Percentiles rank a stretch among this genome's conserved stretches.
phyloP scores from a whole-genome alignment of 1,139 yeast species.

The Pneumocystis wakefieldiae region DNA sequence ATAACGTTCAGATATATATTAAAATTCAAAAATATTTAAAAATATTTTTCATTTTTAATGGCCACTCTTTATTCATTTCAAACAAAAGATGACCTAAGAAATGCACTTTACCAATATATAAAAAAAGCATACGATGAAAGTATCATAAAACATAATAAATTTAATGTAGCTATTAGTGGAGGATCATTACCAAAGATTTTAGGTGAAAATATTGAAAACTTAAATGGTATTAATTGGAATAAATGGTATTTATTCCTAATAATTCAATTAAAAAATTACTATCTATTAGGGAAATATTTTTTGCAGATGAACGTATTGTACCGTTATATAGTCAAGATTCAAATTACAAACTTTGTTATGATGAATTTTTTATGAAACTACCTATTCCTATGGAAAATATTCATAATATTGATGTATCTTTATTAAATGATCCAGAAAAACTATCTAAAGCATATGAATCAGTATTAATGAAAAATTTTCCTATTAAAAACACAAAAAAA shows the following conservation, averaged over 20 bases:
- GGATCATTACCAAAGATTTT: constrained; percentile 80
- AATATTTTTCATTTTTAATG: constrained; percentile 1
- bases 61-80: constrained; percentile 11
- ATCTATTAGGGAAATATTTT: constrained; percentile 48
- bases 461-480: constrained; percentile 70
- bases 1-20: background rate
- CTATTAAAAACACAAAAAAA: constrained; percentile 73
- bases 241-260: constrained; percentile 44
- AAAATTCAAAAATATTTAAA: background rate
- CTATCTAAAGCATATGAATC: constrained; percentile 91
- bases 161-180: constrained; percentile 82
- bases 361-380: constrained; percentile 62
- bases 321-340: constrained; percentile 73
- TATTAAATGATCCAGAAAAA: constrained; percentile 75
- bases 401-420: constrained; percentile 64
- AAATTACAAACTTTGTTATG: constrained; percentile 77
- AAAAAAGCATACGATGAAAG: constrained; percentile 66
- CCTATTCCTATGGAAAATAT: constrained; percentile 46
- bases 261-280: background rate
- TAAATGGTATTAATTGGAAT: constrained; percentile 63
- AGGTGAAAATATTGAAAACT: constrained; percentile 64
- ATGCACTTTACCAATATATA: constrained; percentile 40
- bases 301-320: constrained; percentile 92
- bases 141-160: constrained; percentile 36
- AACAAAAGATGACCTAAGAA: constrained; percentile 6